Percentiles rank a stretch among this genome's conserved stretches.
Conservation (phyloP, 1,139 yeast genomes). For the Geotrichum histeridarum region DNA sequence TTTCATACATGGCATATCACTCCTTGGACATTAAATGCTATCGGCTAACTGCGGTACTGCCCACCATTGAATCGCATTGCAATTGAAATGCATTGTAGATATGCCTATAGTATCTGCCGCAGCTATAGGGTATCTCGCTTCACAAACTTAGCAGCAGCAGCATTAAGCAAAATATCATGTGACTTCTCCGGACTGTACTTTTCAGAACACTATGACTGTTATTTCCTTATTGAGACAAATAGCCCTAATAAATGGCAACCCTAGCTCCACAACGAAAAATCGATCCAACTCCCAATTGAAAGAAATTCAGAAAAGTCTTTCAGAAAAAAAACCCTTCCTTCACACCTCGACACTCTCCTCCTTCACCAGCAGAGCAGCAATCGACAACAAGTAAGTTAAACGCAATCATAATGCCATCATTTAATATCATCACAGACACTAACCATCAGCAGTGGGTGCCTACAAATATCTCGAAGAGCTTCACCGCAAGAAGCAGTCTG, state of each 20-base stretch:
- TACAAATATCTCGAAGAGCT: constrained; percentile 99
- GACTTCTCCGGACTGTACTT: too few relatives aligned
- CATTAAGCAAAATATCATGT: too few relatives aligned
- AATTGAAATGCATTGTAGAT: too few relatives aligned
- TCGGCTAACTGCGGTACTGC: too few relatives aligned
- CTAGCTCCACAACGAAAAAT: neutral
- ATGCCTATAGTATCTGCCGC: too few relatives aligned
- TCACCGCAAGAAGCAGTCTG: constrained; percentile 99
- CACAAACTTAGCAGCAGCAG: too few relatives aligned
- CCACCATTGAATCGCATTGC: too few relatives aligned
- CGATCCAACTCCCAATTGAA: neutral
- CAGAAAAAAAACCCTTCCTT: constrained; percentile 1
- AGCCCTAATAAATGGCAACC: neutral
- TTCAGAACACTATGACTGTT: neutral
- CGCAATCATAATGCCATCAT: neutral
- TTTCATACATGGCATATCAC: too few relatives aligned
- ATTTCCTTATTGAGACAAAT: neutral
- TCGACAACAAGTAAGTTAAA: constrained; percentile 18
- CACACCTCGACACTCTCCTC: constrained; percentile 9
- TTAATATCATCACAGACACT: neutral
- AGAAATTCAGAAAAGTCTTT: neutral
- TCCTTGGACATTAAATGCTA: too few relatives aligned
- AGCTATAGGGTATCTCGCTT: too few relatives aligned
- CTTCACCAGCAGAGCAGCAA: constrained; percentile 18
- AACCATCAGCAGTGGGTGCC: constrained; percentile 80